A percentile compares a stretch with the other conserved stretches of the same genome.
Conservation (phyloP, 179 eudicot species). For the Beta lomatogona region DNA sequence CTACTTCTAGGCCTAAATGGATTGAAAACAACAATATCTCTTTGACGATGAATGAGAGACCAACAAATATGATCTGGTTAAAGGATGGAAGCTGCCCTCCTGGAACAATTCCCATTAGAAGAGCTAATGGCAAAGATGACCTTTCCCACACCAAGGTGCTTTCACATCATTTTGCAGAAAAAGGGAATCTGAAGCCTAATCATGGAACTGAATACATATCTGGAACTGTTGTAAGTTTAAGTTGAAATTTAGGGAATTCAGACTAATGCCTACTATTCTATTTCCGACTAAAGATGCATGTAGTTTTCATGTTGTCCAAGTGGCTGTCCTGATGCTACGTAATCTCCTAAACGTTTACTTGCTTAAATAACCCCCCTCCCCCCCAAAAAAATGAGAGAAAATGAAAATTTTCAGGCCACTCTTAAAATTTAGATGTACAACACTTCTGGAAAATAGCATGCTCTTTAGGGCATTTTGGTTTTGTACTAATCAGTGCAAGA, state of each 20-base stretch:
- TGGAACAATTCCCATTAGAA: conserved; percentile 31
- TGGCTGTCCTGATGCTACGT: background rate
- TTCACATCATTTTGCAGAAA: conserved; percentile 1
- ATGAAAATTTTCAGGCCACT: no score
- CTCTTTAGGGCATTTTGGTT: no score
- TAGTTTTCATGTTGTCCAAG: background rate
- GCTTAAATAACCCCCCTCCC: background rate
- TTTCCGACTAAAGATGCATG: background rate
- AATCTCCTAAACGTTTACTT: background rate
- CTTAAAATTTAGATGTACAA: no score
- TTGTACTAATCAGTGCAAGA: no score
- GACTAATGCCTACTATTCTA: background rate
- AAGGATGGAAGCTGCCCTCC: conserved; percentile 26
- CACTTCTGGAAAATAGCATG: no score
- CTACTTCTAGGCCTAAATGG: conserved; percentile 17
- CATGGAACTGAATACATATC: conserved; percentile 9
- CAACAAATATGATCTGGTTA: background rate
- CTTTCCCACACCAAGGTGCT: background rate
- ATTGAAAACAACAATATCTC: background rate
- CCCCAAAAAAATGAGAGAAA: background rate
- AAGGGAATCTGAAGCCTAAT: background rate
- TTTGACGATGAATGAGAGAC: conserved; percentile 1
- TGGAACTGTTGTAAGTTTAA: conserved; percentile 25
- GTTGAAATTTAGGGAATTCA: background rate
- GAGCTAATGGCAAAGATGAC: conserved; percentile 3